These are phyloP conservation scores for Silene uniflora DNA, from an alignment of 148 eudicot genomes.

Conservation along the genomic window DNA sequence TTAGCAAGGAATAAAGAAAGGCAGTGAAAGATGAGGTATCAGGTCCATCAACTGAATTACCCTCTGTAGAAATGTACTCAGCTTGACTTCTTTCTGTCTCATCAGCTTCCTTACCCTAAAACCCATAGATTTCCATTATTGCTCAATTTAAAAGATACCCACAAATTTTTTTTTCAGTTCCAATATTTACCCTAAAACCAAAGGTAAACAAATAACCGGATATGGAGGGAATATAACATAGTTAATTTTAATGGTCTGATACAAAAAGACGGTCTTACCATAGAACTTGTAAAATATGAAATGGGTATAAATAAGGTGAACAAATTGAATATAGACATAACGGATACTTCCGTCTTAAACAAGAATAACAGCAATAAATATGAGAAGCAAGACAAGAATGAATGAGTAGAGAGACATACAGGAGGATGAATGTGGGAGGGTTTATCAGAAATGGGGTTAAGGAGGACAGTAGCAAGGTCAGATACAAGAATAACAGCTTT, in stretches of 20 bases:
- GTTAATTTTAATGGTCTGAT: too few species aligned
- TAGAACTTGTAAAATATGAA: too few species aligned
- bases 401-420: constrained; percentile 19
- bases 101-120: constrained; percentile 45
- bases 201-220: too few species aligned
- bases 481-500: constrained; percentile 76
- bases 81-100: constrained; percentile 34
- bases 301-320: too few species aligned
- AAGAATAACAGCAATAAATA: neutral
- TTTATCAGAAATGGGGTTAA: constrained; percentile 84
- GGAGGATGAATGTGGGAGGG: constrained; percentile 37
- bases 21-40: constrained; percentile 98
- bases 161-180: neutral
- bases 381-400: neutral
- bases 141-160: neutral
- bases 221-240: too few species aligned
- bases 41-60: constrained; percentile 57
- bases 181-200: too few species aligned
- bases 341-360: too few species aligned
- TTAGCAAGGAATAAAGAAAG: constrained; percentile 61
- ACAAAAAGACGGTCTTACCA: too few species aligned
- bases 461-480: constrained; percentile 69
- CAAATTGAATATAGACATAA: too few species aligned
- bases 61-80: constrained; percentile 46
- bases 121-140: constrained; percentile 2